phyloP scores from a whole-genome alignment of 2,329 filamentous ascomycete species.

The Dendryphion nanum region DNA sequence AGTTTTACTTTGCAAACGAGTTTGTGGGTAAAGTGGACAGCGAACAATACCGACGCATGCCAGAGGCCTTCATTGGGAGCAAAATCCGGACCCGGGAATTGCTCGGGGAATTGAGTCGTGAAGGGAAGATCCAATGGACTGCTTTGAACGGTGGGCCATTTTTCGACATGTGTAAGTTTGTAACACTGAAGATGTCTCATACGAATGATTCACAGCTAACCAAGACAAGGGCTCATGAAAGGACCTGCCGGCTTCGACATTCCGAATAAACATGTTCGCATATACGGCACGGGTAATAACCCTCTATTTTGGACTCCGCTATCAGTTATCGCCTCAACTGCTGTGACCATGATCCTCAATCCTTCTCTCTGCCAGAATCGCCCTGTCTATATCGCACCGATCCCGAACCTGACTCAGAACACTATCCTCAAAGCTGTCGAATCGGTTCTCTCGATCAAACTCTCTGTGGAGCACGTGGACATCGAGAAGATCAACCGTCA shows the following conservation, averaged over 20 bases:
- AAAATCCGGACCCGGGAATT: constrained; percentile 28
- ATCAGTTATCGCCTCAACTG: constrained; percentile 22
- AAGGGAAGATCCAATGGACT: constrained; percentile 27
- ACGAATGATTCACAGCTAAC: neutral
- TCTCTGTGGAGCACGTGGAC: constrained; percentile 25
- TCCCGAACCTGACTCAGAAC: constrained; percentile 26
- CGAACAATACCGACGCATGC: constrained; percentile 24
- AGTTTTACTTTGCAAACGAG: constrained; percentile 35
- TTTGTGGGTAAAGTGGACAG: constrained; percentile 28
- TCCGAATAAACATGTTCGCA: constrained; percentile 23
- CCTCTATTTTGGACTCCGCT: constrained; percentile 32
- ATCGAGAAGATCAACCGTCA: constrained; percentile 27
- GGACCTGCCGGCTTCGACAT: constrained; percentile 37
- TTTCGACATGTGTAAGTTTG: constrained; percentile 36
- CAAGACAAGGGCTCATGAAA: constrained; percentile 35
- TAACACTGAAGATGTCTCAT: too few relatives aligned
- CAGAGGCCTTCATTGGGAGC: constrained; percentile 22
- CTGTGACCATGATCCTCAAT: constrained; percentile 28
- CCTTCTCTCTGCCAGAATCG: constrained; percentile 22
- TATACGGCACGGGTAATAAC: constrained; percentile 34
- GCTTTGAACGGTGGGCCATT: constrained; percentile 36
- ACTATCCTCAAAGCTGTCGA: constrained; percentile 25
- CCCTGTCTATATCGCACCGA: constrained; percentile 27
- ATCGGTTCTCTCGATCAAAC: constrained; percentile 15
- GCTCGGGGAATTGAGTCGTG: constrained; percentile 19